phyloP scores from a whole-genome alignment of 2,329 filamentous ascomycete species.

The Colletotrichum salicis region DNA sequence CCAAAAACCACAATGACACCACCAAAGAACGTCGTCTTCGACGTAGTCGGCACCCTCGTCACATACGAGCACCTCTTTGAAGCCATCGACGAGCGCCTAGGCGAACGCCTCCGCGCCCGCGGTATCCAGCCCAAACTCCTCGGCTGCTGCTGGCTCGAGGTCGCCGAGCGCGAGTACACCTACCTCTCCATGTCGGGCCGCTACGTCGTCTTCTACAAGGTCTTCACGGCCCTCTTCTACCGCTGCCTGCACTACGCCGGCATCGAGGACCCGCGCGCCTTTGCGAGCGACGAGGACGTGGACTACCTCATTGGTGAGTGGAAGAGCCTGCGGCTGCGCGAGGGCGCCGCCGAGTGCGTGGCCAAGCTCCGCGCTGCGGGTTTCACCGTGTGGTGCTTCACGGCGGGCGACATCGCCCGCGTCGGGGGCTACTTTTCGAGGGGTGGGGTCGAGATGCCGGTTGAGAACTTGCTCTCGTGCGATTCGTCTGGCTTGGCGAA shows the following conservation, averaged over 20 bases:
- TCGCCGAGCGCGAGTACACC: constrained; percentile 60
- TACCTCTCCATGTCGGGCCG: constrained; percentile 57
- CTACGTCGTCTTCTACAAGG: constrained; percentile 54
- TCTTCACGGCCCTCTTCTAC: constrained; percentile 59
- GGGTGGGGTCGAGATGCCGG: constrained; percentile 59
- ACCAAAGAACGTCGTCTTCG: constrained; percentile 59
- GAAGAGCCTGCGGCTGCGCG: constrained; percentile 47
- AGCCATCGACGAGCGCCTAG: constrained; percentile 53
- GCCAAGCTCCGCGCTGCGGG: constrained; percentile 54
- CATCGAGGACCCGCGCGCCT: constrained; percentile 51
- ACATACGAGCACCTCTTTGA: constrained; percentile 56
- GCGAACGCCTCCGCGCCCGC: constrained; percentile 50
- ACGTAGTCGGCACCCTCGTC: constrained; percentile 63
- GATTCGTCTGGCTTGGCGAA: constrained; percentile 60
- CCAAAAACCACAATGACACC: neutral
- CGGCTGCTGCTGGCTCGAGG: constrained; percentile 59
- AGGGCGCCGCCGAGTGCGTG: constrained; percentile 54
- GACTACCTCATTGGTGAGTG: constrained; percentile 52
- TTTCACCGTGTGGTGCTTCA: constrained; percentile 66
- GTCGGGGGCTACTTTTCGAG: constrained; percentile 63
- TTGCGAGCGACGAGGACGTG: constrained; percentile 56
- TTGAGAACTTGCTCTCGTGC: constrained; percentile 62
- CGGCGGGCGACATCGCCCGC: constrained; percentile 59
- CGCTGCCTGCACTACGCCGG: constrained; percentile 58
- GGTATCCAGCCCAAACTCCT: constrained; percentile 55